Percentiles rank a stretch among this genome's conserved stretches.
These are phyloP conservation scores for Erysimum cheiri DNA, from an alignment of 441 rosid genomes.

Conservation along the genomic window DNA sequence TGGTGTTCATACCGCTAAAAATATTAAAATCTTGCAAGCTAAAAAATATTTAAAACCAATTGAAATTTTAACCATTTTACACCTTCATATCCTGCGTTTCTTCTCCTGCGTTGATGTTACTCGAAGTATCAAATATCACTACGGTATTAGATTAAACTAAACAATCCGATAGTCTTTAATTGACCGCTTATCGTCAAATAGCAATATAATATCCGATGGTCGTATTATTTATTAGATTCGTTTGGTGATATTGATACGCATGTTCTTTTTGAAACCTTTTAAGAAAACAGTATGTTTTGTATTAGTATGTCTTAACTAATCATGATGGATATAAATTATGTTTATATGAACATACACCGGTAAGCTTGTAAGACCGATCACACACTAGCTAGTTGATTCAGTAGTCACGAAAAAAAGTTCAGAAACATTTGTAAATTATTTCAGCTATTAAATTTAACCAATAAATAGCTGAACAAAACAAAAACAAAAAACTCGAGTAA, in stretches of 20 bases:
- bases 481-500: not conserved
- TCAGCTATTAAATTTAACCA: not conserved
- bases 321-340: not conserved
- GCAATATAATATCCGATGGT: conserved; percentile 24
- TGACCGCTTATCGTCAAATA: conserved; percentile 32
- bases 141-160: not conserved
- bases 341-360: conserved; percentile 17
- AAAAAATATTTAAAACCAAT: not conserved
- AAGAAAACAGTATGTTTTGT: conserved; percentile 4
- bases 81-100: not conserved
- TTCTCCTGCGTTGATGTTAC: conserved; percentile 20
- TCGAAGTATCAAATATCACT: conserved; percentile 29
- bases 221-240: conserved; percentile 36
- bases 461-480: not conserved
- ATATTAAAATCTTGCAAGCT: not conserved
- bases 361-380: not conserved
- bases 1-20: not conserved
- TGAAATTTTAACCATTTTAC: not conserved
- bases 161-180: not conserved
- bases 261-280: conserved; percentile 22
- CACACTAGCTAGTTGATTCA: not conserved
- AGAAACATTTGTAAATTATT: not conserved
- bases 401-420: not conserved
- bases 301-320: conserved; percentile 3
- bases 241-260: conserved; percentile 41